Base-by-base conservation (phyloP, 768 basidiomycete genomes). In the Podaxis sp. region DNA sequence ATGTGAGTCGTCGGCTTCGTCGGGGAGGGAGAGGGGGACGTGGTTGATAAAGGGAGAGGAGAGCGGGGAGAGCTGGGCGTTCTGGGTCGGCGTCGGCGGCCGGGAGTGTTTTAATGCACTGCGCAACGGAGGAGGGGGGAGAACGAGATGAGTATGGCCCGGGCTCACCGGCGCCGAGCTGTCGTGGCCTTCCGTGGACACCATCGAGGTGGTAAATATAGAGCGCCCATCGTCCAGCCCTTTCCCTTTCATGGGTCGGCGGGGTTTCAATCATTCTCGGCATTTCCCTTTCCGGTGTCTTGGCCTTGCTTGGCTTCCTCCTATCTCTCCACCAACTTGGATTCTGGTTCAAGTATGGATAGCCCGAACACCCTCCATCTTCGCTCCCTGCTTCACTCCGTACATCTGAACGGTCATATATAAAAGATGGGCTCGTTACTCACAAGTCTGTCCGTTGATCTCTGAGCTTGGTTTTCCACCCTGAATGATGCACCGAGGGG, bases 61-160 rank as follows among this genome's bases (percentile, higher is more conserved):
- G 4, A 57, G 38, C 17, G 64, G 64, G 3, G 64, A 64, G 22
- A 55, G 60, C 37, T 59, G 61, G 46, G 46, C 38, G 52, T 33
- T n/a, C 7, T 51, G 46, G 1, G 63, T 68, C 40, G 67, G 57
- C 53, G 64, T 52, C 15, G 65, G 43, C 12, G 68, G 63, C 49
- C 63, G 53, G 12, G 58, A 58, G 3, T 60, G 61, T 43, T 65
- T 67, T 22, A 67, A 27, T 11, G 65, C 66, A 37, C 62, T 60
- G 25, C 66, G 64, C 57, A 65, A 57, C 43, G 66, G 66, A 46
- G 64, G n/a, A 15, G 64, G 61, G 36, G 66, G 66, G 33, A 67
- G 59, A 29, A 64, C 41, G 22, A 52, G 55, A 49, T 67, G 66
- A 5, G 64, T 65, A 52, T 65, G 66, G 4, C 25, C 60, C 60